phyloP scores from a whole-genome alignment of 805 yeast species.

The Wickerhamomyces silvicola region DNA sequence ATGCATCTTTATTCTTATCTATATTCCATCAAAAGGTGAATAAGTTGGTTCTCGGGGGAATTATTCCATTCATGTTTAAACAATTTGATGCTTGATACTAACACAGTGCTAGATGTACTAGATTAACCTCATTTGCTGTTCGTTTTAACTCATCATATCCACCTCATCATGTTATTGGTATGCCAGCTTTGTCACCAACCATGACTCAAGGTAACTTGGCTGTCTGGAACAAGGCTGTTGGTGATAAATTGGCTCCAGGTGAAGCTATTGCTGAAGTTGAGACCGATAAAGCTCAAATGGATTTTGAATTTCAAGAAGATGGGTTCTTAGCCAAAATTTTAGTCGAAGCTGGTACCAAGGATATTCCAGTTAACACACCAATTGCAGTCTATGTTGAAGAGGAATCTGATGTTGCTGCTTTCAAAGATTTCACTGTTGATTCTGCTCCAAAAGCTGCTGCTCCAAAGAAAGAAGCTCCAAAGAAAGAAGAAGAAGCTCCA shows the following conservation, averaged over 20 bases:
- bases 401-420: constrained; percentile 76
- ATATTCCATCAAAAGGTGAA: background rate
- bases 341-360: constrained; percentile 79
- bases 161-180: constrained; percentile 78
- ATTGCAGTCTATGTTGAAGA: constrained; percentile 96
- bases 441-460: constrained; percentile 37
- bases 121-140: constrained; percentile 12
- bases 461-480: constrained; percentile 16
- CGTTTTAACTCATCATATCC: constrained; percentile 45
- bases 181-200: constrained; percentile 99
- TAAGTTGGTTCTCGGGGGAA: background rate
- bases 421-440: constrained; percentile 80
- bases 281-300: constrained; percentile 98
- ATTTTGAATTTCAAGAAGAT: constrained; percentile 96
- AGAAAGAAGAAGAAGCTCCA: constrained; percentile 20
- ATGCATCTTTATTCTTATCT: too few species aligned
- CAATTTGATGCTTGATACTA: constrained; percentile 7
- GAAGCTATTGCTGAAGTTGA: constrained; percentile 95
- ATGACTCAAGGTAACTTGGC: constrained; percentile 96
- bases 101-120: constrained; percentile 13
- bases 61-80: background rate
- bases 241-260: constrained; percentile 86
- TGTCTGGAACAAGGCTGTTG: constrained; percentile 82
- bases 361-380: constrained; percentile 90
- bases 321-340: constrained; percentile 86